Conservation (phyloP, 2,329 filamentous ascomycete species). For the Cercospora sojina region DNA sequence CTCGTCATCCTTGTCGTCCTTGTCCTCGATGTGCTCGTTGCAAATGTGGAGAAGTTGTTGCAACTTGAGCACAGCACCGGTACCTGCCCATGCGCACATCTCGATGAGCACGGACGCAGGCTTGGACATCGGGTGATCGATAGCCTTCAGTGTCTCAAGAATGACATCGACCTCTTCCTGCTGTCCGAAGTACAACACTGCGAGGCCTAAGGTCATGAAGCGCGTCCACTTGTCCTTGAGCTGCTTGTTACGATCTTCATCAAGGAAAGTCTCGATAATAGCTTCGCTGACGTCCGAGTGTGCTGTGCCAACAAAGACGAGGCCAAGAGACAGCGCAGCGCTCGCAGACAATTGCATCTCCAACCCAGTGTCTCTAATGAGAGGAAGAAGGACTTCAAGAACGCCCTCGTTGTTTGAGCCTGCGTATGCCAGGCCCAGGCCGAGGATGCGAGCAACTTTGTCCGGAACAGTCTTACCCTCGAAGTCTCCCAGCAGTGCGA, state of each 20-base stretch:
- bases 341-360: slow-evolving; percentile 97
- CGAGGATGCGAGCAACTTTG: slow-evolving; percentile 87
- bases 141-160: slow-evolving; percentile 91
- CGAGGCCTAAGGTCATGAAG: slow-evolving; percentile 91
- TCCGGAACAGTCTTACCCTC: slow-evolving; percentile 75
- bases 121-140: slow-evolving; percentile 95
- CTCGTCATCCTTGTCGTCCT: slow-evolving; percentile 64
- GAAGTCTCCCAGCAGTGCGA: slow-evolving; percentile 83
- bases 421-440: slow-evolving; percentile 88
- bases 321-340: slow-evolving; percentile 84
- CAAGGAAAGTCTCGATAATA: slow-evolving; percentile 87
- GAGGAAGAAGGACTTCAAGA: slow-evolving; percentile 79
- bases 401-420: slow-evolving; percentile 89
- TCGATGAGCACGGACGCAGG: slow-evolving; percentile 92
- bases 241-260: slow-evolving; percentile 86
- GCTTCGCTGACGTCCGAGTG: slow-evolving; percentile 88
- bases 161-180: slow-evolving; percentile 99
- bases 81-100: slow-evolving; percentile 97
- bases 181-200: slow-evolving; percentile 89
- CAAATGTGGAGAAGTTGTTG: slow-evolving; percentile 97
- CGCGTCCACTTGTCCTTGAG: slow-evolving; percentile 98
- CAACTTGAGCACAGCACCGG: slow-evolving; percentile 93
- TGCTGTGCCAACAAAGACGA: slow-evolving; percentile 90
- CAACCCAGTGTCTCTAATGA: slow-evolving; percentile 77
- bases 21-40: slow-evolving; percentile 94